phyloP scores from a whole-genome alignment of 495 filamentous ascomycete genomes.

The Trypethelium eluteriae region DNA sequence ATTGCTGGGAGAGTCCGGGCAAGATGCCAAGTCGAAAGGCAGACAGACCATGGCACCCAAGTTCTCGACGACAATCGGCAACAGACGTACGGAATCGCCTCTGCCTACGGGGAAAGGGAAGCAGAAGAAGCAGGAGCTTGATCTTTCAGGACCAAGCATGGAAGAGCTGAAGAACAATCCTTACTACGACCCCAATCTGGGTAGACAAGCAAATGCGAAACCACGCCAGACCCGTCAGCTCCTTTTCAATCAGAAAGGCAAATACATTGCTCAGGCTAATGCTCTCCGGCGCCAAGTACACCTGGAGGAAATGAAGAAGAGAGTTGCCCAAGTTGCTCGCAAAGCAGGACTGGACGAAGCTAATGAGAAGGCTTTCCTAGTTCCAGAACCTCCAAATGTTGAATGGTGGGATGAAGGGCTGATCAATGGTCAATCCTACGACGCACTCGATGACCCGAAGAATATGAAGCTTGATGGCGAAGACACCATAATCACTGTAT shows the following conservation, averaged over 20 bases:
- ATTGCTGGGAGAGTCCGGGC: slow-evolving; percentile 62
- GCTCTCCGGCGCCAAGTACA: slow-evolving; percentile 78
- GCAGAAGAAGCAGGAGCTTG: slow-evolving; percentile 52
- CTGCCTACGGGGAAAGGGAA: slow-evolving; percentile 26
- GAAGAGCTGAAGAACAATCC: slow-evolving; percentile 71
- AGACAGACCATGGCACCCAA: slow-evolving; percentile 47
- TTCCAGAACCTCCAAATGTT: slow-evolving; percentile 74
- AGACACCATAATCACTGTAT: slow-evolving; percentile 71
- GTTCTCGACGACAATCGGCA: slow-evolving; percentile 52
- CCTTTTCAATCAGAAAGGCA: slow-evolving; percentile 90
- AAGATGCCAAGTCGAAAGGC: slow-evolving; percentile 54
- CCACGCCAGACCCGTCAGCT: slow-evolving; percentile 61
- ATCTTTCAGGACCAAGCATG: slow-evolving; percentile 59
- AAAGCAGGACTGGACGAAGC: slow-evolving; percentile 89
- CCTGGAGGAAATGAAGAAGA: slow-evolving; percentile 87
- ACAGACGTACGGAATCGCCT: slow-evolving; percentile 50
- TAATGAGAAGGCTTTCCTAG: slow-evolving; percentile 77
- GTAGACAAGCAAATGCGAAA: slow-evolving; percentile 53
- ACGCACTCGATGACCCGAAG: slow-evolving; percentile 54
- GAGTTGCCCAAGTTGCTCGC: slow-evolving; percentile 76
- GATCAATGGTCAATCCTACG: slow-evolving; percentile 63
- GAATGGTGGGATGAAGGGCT: slow-evolving; percentile 98
- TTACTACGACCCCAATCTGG: slow-evolving; percentile 72
- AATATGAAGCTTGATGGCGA: slow-evolving; percentile 62
- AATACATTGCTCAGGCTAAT: slow-evolving; percentile 89